Evolutionary conservation across 345 rosid genomes (phyloP).

Genomic region (Lepidium africanum): DNA sequence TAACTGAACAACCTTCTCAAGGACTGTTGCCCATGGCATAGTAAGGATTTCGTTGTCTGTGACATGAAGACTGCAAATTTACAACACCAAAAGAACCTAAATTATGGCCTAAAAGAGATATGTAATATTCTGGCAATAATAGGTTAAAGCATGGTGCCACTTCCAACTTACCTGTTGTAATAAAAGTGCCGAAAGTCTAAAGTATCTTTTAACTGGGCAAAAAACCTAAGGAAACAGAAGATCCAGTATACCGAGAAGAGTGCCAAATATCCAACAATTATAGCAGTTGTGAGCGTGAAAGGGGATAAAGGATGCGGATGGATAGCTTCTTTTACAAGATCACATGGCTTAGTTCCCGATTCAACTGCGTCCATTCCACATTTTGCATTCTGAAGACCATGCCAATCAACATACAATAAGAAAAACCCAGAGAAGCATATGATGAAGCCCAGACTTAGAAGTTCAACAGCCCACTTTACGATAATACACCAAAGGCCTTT

Average conservation of each 20-base stretch:
- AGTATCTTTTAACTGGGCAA: slow-evolving; percentile 78
- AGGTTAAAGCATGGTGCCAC: not conserved
- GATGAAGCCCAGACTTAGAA: slow-evolving; percentile 78
- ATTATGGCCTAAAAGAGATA: not conserved
- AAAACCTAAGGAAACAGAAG: slow-evolving; percentile 90
- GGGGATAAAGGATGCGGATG: slow-evolving; percentile 84
- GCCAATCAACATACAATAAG: slow-evolving; percentile 90
- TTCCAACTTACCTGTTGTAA: slow-evolving; percentile 52
- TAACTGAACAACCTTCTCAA: slow-evolving; percentile 81
- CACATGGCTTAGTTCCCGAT: slow-evolving; percentile 93
- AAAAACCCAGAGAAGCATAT: slow-evolving; percentile 96
- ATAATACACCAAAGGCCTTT: slow-evolving; percentile 97
- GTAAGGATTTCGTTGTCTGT: slow-evolving; percentile 90
- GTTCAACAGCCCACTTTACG: slow-evolving; percentile 93
- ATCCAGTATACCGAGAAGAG: slow-evolving; percentile 78
- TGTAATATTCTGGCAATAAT: not conserved
- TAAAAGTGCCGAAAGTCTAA: slow-evolving; percentile 80
- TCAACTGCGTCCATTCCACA: slow-evolving; percentile 99
- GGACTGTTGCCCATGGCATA: slow-evolving; percentile 87
- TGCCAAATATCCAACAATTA: slow-evolving; percentile 82
- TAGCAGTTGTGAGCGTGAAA: slow-evolving; percentile 68
- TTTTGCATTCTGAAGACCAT: slow-evolving; percentile 96
- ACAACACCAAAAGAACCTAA: not conserved
- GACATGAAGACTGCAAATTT: slow-evolving; percentile 73
- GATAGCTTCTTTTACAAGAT: slow-evolving; percentile 93